Conservation (phyloP, 2,329 filamentous ascomycete genomes). For the Lasiodiplodia sp. region DNA sequence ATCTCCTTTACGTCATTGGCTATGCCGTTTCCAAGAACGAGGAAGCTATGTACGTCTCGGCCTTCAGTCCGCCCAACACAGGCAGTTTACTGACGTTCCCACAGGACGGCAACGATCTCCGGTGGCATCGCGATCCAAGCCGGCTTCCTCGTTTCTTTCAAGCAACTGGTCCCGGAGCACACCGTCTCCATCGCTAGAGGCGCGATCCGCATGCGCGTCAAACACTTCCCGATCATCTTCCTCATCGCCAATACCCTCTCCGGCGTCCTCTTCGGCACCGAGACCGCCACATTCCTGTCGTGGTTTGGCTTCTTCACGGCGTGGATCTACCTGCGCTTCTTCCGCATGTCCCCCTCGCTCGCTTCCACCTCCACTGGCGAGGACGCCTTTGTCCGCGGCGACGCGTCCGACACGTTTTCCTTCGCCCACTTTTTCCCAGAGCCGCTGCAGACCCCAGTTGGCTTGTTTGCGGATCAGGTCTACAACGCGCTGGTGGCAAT, state of each 20-base stretch:
- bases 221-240: conserved; percentile 79
- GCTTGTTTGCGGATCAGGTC: conserved; percentile 74
- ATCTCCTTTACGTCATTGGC: conserved; percentile 75
- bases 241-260: conserved; percentile 73
- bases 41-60: conserved; percentile 69
- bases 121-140: conserved; percentile 91
- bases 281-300: conserved; percentile 80
- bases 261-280: conserved; percentile 69
- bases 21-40: conserved; percentile 73
- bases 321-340: conserved; percentile 97
- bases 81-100: conserved; percentile 31
- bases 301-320: conserved; percentile 83
- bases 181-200: conserved; percentile 94
- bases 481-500: conserved; percentile 78
- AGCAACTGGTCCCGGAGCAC: conserved; percentile 95
- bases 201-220: conserved; percentile 86
- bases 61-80: not conserved
- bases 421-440: conserved; percentile 96
- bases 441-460: conserved; percentile 78
- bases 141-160: conserved; percentile 94
- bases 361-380: conserved; percentile 62
- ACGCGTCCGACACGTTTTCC: conserved; percentile 94
- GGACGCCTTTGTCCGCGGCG: conserved; percentile 72
- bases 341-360: conserved; percentile 72
- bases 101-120: conserved; percentile 77